These are phyloP conservation scores for Dactylellina haptotyla DNA, from an alignment of 2,329 filamentous ascomycete genomes.

Conservation along the genomic window DNA sequence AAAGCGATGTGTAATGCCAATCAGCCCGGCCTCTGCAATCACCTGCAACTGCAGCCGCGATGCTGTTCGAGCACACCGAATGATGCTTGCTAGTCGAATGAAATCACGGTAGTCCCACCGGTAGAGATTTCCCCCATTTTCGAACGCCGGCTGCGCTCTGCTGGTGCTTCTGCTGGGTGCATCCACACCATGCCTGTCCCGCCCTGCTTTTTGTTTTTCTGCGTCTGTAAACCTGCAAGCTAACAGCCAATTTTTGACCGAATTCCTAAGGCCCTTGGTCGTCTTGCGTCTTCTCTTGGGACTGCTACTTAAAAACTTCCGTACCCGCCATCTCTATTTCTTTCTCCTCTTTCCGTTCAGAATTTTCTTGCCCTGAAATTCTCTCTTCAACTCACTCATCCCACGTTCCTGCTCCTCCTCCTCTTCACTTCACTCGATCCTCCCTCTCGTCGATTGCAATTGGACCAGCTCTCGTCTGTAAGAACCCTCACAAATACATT, in stretches of 20 bases:
- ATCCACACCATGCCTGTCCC: background rate
- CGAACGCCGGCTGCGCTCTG: background rate
- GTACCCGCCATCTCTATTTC: conserved; percentile 49
- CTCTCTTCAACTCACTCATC: conserved; percentile 20
- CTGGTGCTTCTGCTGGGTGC: background rate
- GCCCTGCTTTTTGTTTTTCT: conserved; percentile 6
- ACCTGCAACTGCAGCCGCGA: background rate
- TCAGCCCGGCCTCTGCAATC: background rate
- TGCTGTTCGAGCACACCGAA: too few relatives aligned
- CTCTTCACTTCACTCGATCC: conserved; percentile 8
- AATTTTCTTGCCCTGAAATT: conserved; percentile 5
- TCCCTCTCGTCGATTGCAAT: conserved; percentile 13
- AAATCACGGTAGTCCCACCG: too few relatives aligned
- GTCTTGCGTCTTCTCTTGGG: conserved; percentile 1
- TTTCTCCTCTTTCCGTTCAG: background rate
- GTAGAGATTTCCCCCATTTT: conserved; percentile 4
- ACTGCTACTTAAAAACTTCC: conserved; percentile 34
- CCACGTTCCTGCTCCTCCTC: background rate
- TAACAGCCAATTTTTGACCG: background rate
- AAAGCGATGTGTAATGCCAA: conserved; percentile 40
- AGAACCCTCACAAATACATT: background rate
- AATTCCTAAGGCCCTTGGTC: background rate
- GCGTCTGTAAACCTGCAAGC: background rate
- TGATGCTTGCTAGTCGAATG: too few relatives aligned
- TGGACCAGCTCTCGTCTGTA: conserved; percentile 18